These are phyloP conservation scores for Aspergillus alliaceus DNA, from an alignment of 2,329 filamentous ascomycete species.

Conservation along the genomic window DNA sequence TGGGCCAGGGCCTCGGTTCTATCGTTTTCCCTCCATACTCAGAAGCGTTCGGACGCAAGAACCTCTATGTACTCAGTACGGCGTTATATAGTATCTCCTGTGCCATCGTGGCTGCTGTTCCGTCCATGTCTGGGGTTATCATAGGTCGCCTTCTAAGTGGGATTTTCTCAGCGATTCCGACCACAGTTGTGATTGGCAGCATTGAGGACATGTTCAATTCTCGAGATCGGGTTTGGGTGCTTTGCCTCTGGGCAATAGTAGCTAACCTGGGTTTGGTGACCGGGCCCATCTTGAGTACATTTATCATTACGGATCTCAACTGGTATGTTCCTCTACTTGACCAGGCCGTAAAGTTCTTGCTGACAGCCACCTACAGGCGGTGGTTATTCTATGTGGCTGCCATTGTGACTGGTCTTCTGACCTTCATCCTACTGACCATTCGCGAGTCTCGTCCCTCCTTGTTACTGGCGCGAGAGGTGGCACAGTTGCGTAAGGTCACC, in stretches of 20 bases:
- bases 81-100: constrained; percentile 31
- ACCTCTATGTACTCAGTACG: constrained; percentile 34
- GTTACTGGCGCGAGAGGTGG: constrained; percentile 39
- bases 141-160: constrained; percentile 47
- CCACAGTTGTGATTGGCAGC: constrained; percentile 49
- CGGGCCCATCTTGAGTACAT: constrained; percentile 47
- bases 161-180: constrained; percentile 48
- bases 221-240: constrained; percentile 47
- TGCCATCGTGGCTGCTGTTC: constrained; percentile 40
- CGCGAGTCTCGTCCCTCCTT: constrained; percentile 48
- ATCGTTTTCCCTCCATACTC: constrained; percentile 39
- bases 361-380: constrained; percentile 29
- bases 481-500: constrained; percentile 27
- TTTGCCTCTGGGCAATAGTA: constrained; percentile 47
- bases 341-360: neutral
- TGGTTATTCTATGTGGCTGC: constrained; percentile 49
- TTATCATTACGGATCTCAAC: constrained; percentile 37
- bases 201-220: constrained; percentile 53
- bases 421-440: constrained; percentile 38
- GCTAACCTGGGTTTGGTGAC: constrained; percentile 46
- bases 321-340: constrained; percentile 32
- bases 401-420: constrained; percentile 36
- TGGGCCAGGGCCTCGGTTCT: constrained; percentile 35
- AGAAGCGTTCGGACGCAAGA: constrained; percentile 40
- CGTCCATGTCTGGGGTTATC: constrained; percentile 37